Conservation (phyloP, 352 stramenopile species). For the Globisporangium irregulare region DNA sequence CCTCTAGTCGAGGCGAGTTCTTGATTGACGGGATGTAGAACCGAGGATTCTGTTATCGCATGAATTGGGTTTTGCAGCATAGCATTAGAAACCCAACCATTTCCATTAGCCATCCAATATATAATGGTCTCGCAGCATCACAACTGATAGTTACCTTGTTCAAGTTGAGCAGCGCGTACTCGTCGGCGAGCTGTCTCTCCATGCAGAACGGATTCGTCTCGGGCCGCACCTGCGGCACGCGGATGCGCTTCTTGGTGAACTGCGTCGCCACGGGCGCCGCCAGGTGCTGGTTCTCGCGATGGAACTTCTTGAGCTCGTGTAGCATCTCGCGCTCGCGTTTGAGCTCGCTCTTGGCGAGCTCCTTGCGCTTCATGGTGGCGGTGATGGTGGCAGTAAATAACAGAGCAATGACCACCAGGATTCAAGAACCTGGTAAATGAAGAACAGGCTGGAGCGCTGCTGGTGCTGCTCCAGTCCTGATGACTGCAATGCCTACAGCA, state of each 20-base stretch:
- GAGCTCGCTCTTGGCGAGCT: conserved; percentile 11
- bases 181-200: conserved; percentile 73
- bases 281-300: conserved; percentile 38
- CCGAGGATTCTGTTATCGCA: conserved; percentile 49
- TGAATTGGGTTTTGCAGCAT: background rate
- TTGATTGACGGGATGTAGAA: conserved; percentile 63
- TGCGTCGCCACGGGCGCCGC: conserved; percentile 38
- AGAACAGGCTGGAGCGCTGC: background rate
- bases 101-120: background rate
- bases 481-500: background rate
- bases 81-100: background rate
- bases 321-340: conserved; percentile 70
- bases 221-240: conserved; percentile 48
- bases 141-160: conserved; percentile 58
- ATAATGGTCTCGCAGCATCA: background rate
- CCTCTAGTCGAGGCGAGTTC: conserved; percentile 34
- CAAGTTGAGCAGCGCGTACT: conserved; percentile 66
- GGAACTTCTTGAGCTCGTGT: conserved; percentile 64
- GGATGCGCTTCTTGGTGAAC: conserved; percentile 63
- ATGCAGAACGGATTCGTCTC: conserved; percentile 73
- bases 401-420: background rate
- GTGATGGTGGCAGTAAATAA: background rate
- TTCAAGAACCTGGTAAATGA: background rate
- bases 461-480: background rate
- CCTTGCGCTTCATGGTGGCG: conserved; percentile 5